Evolutionary conservation across 2,329 filamentous ascomycete genomes (phyloP), one percentile per base, ranked within the genome.

Genomic region (Trichoderma brevicompactum): DNA sequence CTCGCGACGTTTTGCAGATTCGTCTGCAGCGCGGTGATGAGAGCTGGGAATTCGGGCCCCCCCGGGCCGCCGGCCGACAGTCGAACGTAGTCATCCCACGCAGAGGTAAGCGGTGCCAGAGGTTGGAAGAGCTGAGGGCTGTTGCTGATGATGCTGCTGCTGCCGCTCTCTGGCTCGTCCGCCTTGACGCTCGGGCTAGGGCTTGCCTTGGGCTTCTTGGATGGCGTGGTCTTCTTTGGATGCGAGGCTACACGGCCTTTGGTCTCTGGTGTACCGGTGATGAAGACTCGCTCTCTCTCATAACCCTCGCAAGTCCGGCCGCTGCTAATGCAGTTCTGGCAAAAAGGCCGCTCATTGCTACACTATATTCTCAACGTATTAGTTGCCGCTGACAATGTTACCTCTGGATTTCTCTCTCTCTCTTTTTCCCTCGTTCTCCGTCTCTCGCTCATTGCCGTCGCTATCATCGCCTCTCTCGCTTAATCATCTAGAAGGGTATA

Each of bases 251-350:
- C 85, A 38, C 85, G 80, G 10, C 85, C 85, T 65, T 80, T 82
- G 66, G 81, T 81, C 65, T 85, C 78, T 43, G 77, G 78, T 2
- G 85, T 87, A n/a, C 84, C 84, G 44, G 85, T 83, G 72, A 90
- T 87, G 75, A 90, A 90, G 64, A 89, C 82, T 15, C 83, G 83
- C 71, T 88, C 83, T 44, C 84, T 79, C 71, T 87, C 82, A 73
- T 90, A 90, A 44, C 87, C 87, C 53, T 82, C 82, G 70, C 87
- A 90, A 65, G 81, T 74, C 50, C 85, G 79, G 23, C 85, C 84
- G 69, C 82, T 84, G 69, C 83, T 80, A 64, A 81, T 77, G 73
- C 87, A 90, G 72, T 88, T 88, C 63, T 81, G 81, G 73, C 87
- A 90, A 43, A 79, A 78, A 2, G 87, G 87, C 4, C 83, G 82